Conservation (phyloP, 495 filamentous ascomycete species). For the Parathielavia hyrcaniae region DNA sequence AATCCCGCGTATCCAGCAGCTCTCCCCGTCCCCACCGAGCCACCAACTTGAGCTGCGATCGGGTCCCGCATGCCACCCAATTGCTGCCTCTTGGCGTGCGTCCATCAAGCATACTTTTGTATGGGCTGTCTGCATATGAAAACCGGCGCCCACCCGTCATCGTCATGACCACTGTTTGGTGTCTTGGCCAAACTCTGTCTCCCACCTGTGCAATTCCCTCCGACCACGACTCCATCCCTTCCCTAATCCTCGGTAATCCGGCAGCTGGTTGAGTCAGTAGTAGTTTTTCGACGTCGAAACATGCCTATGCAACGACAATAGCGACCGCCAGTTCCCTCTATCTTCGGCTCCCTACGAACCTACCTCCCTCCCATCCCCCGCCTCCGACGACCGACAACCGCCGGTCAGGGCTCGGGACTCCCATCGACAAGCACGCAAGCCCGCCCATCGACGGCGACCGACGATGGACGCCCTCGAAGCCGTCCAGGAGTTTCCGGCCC, state of each 20-base stretch:
- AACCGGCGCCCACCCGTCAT: slow-evolving; percentile 6
- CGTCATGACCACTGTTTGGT: background rate
- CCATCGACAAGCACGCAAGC: background rate
- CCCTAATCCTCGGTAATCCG: background rate
- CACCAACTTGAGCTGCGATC: background rate
- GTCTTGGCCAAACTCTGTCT: background rate
- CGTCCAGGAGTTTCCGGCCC: slow-evolving; percentile 29
- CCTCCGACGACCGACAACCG: background rate
- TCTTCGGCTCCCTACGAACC: background rate
- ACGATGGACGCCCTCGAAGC: slow-evolving; percentile 18
- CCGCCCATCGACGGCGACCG: background rate
- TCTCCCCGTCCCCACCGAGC: background rate
- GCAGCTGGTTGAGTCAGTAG: background rate
- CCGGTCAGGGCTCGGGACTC: background rate
- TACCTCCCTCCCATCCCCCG: background rate
- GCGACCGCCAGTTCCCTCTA: slow-evolving; percentile 8
- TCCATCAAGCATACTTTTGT: slow-evolving; percentile 1
- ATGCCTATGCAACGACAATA: slow-evolving; percentile 31
- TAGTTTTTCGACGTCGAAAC: background rate
- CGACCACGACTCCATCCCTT: background rate
- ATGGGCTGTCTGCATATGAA: slow-evolving; percentile 16
- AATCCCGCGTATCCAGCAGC: background rate
- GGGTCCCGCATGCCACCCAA: background rate
- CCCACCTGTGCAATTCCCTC: background rate
- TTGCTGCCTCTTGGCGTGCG: slow-evolving; percentile 7